Percentiles rank a stretch among this genome's conserved stretches.
Evolutionary conservation across 208 protist genomes (phyloP).

Genomic region (Acanthamoeba quina): DNA sequence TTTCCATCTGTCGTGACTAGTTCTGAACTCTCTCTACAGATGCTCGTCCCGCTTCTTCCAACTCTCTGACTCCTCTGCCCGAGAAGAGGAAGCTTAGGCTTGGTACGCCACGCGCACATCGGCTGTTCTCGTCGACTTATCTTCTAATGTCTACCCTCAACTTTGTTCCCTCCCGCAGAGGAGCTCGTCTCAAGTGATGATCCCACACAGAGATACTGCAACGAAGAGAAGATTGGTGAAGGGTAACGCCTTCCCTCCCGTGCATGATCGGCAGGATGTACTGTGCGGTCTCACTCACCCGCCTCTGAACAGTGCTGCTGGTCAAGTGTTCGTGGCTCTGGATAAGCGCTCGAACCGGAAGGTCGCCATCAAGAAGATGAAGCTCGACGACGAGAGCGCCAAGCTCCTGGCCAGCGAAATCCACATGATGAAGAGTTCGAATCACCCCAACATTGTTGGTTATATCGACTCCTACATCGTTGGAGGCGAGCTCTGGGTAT

Average conservation of each 20-base stretch:
- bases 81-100: conserved; percentile 41
- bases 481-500: conserved; percentile 58
- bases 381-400: conserved; percentile 85
- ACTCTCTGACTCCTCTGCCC: background rate
- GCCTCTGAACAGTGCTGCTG: conserved; percentile 75
- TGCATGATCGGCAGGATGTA: background rate
- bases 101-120: background rate
- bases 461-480: conserved; percentile 87
- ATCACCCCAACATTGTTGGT: conserved; percentile 89
- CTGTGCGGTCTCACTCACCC: background rate
- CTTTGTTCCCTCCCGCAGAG: conserved; percentile 1
- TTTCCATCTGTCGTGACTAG: background rate
- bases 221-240: conserved; percentile 86
- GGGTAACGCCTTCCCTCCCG: conserved; percentile 51
- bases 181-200: conserved; percentile 66
- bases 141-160: background rate
- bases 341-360: conserved; percentile 29
- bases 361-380: conserved; percentile 90
- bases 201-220: conserved; percentile 80
- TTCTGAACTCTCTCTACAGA: background rate
- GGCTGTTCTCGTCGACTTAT: background rate
- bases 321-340: conserved; percentile 84
- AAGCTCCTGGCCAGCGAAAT: conserved; percentile 88
- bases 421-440: conserved; percentile 84
- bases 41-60: background rate